Conservation (phyloP, 2,329 filamentous ascomycete species). For the Myriosclerotinia duriaeana region DNA sequence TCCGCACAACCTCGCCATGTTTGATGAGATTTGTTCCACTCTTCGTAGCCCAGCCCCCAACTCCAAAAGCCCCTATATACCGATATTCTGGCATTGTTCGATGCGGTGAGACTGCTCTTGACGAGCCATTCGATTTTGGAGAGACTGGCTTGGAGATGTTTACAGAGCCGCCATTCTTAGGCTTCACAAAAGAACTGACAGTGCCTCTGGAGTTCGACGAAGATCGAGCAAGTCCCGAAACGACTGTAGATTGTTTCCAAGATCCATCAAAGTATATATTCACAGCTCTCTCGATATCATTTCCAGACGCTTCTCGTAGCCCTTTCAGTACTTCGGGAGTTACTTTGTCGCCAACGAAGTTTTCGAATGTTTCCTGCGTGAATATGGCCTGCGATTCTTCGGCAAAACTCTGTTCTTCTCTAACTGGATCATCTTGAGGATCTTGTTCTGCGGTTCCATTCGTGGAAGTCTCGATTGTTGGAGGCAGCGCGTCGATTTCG, state of each 20-base stretch:
- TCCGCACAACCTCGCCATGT: conserved; percentile 79
- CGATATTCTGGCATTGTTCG: conserved; percentile 53
- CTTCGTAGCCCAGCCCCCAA: conserved; percentile 85
- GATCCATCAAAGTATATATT: conserved; percentile 72
- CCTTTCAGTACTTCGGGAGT: conserved; percentile 48
- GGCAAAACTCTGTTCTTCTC: not conserved
- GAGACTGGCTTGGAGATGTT: not conserved
- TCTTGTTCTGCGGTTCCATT: conserved; percentile 6
- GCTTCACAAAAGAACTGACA: conserved; percentile 34
- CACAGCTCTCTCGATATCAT: conserved; percentile 61
- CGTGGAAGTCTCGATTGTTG: not conserved
- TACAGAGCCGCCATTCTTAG: conserved; percentile 7
- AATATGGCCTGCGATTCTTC: conserved; percentile 44
- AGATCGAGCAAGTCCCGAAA: conserved; percentile 14
- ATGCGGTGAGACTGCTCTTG: conserved; percentile 43
- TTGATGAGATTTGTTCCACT: conserved; percentile 74
- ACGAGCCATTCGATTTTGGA: not conserved
- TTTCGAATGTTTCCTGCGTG: conserved; percentile 57
- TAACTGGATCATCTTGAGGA: conserved; percentile 5
- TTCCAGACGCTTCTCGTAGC: conserved; percentile 55
- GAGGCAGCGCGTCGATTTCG: conserved; percentile 36
- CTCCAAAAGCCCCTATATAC: conserved; percentile 91
- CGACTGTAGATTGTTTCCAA: conserved; percentile 48
- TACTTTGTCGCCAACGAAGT: conserved; percentile 59
- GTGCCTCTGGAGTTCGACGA: conserved; percentile 26